Evolutionary conservation across 257 asterid genomes (phyloP), one percentile per base, ranked within the genome.

Genomic region (Mitragyna speciosa): DNA sequence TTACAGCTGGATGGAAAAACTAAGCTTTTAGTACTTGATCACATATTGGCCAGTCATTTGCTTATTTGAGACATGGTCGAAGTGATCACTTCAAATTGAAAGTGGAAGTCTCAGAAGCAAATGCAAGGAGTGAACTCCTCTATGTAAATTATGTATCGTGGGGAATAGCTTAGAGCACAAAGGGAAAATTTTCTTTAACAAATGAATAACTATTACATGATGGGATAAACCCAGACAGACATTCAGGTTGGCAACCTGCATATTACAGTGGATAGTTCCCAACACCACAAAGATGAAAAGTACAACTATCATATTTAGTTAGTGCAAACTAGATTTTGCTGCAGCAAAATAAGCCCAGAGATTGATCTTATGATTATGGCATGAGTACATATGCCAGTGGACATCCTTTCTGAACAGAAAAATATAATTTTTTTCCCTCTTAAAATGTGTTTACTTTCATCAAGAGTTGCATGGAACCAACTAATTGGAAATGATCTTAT

Each of bases 1-100:
- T 75, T 59, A 58, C 78, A 16, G 78, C 78, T 75, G 69, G 26
- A 75, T 49, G 47, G 76, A 15, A 70, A 72, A 30, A 73, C 16
- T 73, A 6, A 28, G 45, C n/a, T 17, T 48, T 16, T 28, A 28
- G 74, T 70, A 43, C 56, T 71, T 43, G 43, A 45, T 26, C 59
- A 71, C 12, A 33, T 52, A n/a, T 51, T 28, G 20, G 3, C 7
- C 7, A 17, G 22, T 12, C 33, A 8, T 19, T 28, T 54, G 61
- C 58, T 78, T 31, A 45, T 64, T 75, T 64, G 70, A 12, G 70
- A 12, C 4, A 64, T 30, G 41, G 63, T 76, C 45, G 9, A 28
- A 15, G 11, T n/a, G n/a, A n/a, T 45, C 12, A 17, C 10, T 30
- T 16, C 19, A 15, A 26, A 61, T 31, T 54, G 67, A 76, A 69